Conservation (phyloP, 805 yeast species). For the Ogataea polymorpha region DNA sequence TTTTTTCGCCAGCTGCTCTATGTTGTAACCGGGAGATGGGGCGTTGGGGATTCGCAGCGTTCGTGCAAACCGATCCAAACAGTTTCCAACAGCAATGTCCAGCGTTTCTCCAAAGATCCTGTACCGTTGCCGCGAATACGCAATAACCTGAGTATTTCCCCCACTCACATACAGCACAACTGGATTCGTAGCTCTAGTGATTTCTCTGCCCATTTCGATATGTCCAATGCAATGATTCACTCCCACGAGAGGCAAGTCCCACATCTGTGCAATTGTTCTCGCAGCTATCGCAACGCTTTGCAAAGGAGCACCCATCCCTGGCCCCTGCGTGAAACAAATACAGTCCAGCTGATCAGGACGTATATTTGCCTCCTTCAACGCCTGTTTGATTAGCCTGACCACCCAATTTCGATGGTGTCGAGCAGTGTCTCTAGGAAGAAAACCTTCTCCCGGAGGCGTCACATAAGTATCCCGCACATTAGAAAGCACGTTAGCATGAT, state of each 20-base stretch:
- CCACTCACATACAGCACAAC: constrained; percentile 97
- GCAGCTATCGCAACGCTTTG: constrained; percentile 93
- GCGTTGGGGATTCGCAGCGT: constrained; percentile 83
- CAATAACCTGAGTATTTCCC: constrained; percentile 97
- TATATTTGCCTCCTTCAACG: constrained; percentile 62
- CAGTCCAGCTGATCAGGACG: constrained; percentile 56
- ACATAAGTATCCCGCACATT: constrained; percentile 92
- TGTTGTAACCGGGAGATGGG: constrained; percentile 97
- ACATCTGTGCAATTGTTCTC: constrained; percentile 72
- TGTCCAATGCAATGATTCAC: constrained; percentile 98
- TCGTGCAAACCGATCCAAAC: constrained; percentile 93
- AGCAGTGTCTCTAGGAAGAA: constrained; percentile 94
- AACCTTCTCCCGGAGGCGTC: constrained; percentile 98
- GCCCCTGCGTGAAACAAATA: constrained; percentile 95
- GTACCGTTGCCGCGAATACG: constrained; percentile 89
- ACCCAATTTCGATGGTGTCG: constrained; percentile 96
- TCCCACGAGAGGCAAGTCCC: constrained; percentile 85
- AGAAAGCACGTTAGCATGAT: constrained; percentile 74
- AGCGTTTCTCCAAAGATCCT: constrained; percentile 99
- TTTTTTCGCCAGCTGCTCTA: constrained; percentile 86
- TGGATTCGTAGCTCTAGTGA: constrained; percentile 96
- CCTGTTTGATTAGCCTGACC: constrained; percentile 64
- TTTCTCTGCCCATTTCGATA: constrained; percentile 98
- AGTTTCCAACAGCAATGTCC: constrained; percentile 97
- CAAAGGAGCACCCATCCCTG: constrained; percentile 99